Conservation (phyloP, 139 green algal species). For the Chlamydomonas urium region DNA sequence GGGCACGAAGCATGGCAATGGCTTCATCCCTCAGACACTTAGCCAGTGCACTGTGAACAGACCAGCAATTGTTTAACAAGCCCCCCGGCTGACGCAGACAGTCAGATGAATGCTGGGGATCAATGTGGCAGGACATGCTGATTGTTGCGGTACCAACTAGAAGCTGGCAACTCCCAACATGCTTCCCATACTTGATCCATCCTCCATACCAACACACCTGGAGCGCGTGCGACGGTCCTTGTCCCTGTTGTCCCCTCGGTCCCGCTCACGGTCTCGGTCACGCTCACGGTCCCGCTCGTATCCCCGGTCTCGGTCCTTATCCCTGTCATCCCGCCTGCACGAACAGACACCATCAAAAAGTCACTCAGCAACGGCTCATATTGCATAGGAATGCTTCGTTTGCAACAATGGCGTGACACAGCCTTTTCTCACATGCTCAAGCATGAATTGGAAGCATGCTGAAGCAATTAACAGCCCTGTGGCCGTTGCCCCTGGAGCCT, state of each 20-base stretch:
- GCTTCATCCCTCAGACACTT: background rate
- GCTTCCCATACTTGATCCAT: background rate
- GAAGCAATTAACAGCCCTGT: background rate
- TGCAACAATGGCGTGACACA: background rate
- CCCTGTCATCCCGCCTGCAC: conserved; percentile 9
- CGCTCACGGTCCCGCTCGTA: conserved; percentile 9
- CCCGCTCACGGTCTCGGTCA: background rate
- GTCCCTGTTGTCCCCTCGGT: background rate
- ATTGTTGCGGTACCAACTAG: no score
- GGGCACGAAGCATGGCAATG: background rate
- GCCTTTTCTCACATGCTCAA: background rate
- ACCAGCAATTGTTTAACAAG: background rate
- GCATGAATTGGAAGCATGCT: background rate
- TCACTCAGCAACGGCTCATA: background rate
- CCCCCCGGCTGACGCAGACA: background rate
- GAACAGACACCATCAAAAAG: background rate
- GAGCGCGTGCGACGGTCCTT: background rate
- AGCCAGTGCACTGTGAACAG: background rate
- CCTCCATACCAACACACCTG: background rate
- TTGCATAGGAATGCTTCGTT: background rate
- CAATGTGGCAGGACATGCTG: background rate
- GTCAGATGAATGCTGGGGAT: background rate
- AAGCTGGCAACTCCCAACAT: background rate
- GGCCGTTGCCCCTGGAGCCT: background rate
- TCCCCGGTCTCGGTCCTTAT: background rate